Evolutionary conservation across 2,329 filamentous ascomycete species (phyloP), one percentile per base, ranked within the genome.

Genomic region (Pseudogymnoascus pannorum): DNA sequence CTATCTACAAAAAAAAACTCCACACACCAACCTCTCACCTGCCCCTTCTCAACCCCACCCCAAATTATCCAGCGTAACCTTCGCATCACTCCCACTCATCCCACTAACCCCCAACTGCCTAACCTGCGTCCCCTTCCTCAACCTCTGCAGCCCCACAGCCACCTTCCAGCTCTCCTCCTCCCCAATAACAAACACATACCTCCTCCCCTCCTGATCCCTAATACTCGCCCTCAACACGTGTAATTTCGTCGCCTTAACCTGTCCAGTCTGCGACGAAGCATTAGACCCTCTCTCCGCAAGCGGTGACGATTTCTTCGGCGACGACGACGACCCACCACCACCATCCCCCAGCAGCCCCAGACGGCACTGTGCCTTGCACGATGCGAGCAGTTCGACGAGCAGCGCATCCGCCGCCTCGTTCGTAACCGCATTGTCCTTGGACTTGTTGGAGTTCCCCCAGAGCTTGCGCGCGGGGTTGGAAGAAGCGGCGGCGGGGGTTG

Each of bases 141-240:
- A 72, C 48, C 81, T 78, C 71, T 86, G 82, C 66, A 89, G 70
- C 2, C 83, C 85, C 35, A 82, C 75, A 1, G 83, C 78, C 22
- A 89, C 76, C 78, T 89, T 89, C 86, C 86, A 88, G 26, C 80
- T 80, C 71, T 89, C 86, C 64, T 84, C 79, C 69, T 88, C 84
- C 40, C 79, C 77, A 33, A 88, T 74, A 8, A 88, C 79, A 69
- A 88, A 88, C 35, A 88, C 72, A 68, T 83, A 87, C 35, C 84
- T 79, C 74, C 86, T 87, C 44, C 83, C 84, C 63, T 87, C 85
- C 66, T 86, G 83, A 68, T 89, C 86, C 60, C 84, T 77, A 62
- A 88, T 78, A 12, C 81, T 86, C 20, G 85, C 86, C 58, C 86
- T 80, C 61, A 89, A 73, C 8, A 89, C 72, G 70, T 88, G 86